Conservation (phyloP, 805 yeast genomes). For the Pichia ethanolica region DNA sequence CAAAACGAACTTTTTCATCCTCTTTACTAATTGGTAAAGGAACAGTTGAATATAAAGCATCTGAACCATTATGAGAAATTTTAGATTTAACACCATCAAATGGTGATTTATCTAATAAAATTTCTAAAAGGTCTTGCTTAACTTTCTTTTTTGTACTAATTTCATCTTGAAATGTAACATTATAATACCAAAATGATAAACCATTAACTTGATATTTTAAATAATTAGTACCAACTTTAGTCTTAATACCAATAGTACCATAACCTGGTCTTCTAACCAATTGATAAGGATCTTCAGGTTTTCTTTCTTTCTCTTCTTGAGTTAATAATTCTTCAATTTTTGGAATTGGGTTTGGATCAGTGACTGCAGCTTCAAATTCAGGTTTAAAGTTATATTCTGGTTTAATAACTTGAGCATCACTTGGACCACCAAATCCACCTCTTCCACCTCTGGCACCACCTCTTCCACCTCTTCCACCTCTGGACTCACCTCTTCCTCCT, state of each 20-base stretch:
- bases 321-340: slow-evolving; percentile 11
- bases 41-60: slow-evolving; percentile 14
- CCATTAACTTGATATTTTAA: slow-evolving; percentile 13
- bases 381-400: slow-evolving; percentile 16
- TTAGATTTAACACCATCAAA: slow-evolving; percentile 9
- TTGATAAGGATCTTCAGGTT: slow-evolving; percentile 11
- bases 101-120: slow-evolving; percentile 16
- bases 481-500: slow-evolving; percentile 10
- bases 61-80: slow-evolving; percentile 21
- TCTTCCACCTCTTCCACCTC: slow-evolving; percentile 8
- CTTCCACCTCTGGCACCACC: slow-evolving; percentile 14
- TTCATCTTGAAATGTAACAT: slow-evolving; percentile 19
- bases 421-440: slow-evolving; percentile 11
- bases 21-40: slow-evolving; percentile 16
- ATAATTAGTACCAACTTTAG: slow-evolving; percentile 19
- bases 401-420: slow-evolving; percentile 13
- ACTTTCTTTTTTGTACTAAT: slow-evolving; percentile 15
- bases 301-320: slow-evolving; percentile 6
- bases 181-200: slow-evolving; percentile 15
- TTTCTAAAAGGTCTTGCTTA: slow-evolving; percentile 15
- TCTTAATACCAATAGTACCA: slow-evolving; percentile 18
- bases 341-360: slow-evolving; percentile 12
- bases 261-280: slow-evolving; percentile 19
- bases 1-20: slow-evolving; percentile 13
- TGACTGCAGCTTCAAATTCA: slow-evolving; percentile 12